These are phyloP conservation scores for Lasiodiplodia citricola DNA, from an alignment of 2,329 filamentous ascomycete genomes.

Conservation along the genomic window DNA sequence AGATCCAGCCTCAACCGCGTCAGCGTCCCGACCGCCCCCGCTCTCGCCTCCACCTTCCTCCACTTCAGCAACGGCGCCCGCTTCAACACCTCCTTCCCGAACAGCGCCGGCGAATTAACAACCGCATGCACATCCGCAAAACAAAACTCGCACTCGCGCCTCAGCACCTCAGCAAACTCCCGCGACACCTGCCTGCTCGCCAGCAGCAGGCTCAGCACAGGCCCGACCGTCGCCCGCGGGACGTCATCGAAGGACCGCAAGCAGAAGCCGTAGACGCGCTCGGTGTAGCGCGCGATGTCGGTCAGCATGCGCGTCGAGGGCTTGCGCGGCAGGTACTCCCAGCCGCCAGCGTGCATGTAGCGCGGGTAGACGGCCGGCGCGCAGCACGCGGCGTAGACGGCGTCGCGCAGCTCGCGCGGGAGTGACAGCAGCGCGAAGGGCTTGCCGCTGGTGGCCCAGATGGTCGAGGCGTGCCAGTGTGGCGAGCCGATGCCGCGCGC, in stretches of 20 bases:
- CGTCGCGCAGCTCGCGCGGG: background rate
- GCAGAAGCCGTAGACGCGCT: no score
- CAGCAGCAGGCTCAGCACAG: background rate
- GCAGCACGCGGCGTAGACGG: background rate
- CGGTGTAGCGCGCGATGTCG: no score
- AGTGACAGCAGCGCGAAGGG: background rate
- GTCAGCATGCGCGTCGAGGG: rapidly evolving
- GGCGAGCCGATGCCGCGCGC: background rate
- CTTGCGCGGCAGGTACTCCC: no score
- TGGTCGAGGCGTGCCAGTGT: background rate
- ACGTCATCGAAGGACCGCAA: rapidly evolving
- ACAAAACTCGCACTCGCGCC: background rate
- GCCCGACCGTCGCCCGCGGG: no score
- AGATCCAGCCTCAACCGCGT: background rate
- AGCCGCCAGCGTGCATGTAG: no score
- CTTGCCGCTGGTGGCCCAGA: background rate
- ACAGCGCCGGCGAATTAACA: background rate
- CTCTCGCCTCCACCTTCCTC: no score
- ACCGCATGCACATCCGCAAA: background rate
- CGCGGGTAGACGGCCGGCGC: no score
- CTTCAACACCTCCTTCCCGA: background rate
- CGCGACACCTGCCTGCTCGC: background rate
- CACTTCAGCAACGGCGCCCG: no score
- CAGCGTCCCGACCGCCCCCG: background rate
- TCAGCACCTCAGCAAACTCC: background rate